Conservation (phyloP, 2,329 filamentous ascomycete genomes). For the Cladosporium sp. region DNA sequence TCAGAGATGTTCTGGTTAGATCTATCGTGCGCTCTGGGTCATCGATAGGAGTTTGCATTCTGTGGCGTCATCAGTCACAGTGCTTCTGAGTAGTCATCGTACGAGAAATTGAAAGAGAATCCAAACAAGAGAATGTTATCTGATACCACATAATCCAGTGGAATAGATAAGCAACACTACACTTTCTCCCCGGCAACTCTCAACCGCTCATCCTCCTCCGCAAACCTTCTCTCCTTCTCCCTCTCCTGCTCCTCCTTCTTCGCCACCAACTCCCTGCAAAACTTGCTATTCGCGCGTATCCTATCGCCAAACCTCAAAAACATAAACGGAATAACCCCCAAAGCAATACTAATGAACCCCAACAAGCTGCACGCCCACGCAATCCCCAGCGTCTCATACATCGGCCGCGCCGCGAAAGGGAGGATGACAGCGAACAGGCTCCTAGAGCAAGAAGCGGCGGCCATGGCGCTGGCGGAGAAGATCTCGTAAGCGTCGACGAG, state of each 20-base stretch:
- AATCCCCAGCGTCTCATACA: slow-evolving; percentile 67
- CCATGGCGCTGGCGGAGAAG: slow-evolving; percentile 73
- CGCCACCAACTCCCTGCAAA: slow-evolving; percentile 57
- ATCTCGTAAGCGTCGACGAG: slow-evolving; percentile 63
- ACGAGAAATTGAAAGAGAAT: too few relatives aligned
- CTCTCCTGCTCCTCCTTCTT: slow-evolving; percentile 37
- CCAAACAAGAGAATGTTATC: too few relatives aligned
- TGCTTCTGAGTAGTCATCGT: too few relatives aligned
- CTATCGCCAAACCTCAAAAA: slow-evolving; percentile 52
- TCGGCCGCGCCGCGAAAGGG: slow-evolving; percentile 44
- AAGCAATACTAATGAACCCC: slow-evolving; percentile 45
- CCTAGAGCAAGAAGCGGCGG: slow-evolving; percentile 77
- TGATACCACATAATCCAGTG: too few relatives aligned
- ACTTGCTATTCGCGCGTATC: slow-evolving; percentile 56
- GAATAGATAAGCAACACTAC: too few relatives aligned
- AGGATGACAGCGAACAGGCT: slow-evolving; percentile 68
- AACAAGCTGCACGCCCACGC: slow-evolving; percentile 59
- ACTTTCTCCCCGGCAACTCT: not conserved
- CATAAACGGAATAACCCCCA: slow-evolving; percentile 55
- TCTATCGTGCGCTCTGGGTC: too few relatives aligned
- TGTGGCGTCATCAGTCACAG: too few relatives aligned
- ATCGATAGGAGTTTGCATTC: too few relatives aligned
- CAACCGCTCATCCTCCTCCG: slow-evolving; percentile 7
- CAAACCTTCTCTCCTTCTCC: slow-evolving; percentile 4
- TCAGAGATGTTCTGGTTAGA: too few relatives aligned